A percentile compares a stretch with the other conserved stretches of the same genome.
These are phyloP conservation scores for Ananas comosus DNA, from an alignment of 176 grass and related monocot species.

Conservation along the genomic window DNA sequence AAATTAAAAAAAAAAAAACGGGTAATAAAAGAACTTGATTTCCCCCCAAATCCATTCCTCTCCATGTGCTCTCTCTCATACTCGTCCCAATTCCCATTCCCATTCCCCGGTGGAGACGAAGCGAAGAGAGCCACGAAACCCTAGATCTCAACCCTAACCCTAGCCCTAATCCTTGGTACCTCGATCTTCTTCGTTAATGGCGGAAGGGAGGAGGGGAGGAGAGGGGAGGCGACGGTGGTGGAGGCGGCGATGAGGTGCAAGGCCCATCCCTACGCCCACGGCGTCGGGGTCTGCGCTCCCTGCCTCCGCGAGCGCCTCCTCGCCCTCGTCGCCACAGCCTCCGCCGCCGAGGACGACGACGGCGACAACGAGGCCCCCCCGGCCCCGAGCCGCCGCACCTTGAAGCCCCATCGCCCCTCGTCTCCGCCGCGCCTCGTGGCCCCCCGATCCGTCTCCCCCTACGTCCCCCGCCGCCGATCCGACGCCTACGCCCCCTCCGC, in stretches of 20 bases:
- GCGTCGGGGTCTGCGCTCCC: constrained; percentile 59
- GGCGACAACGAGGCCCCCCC: neutral
- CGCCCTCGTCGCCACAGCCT: constrained; percentile 33
- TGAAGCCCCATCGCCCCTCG: constrained; percentile 1
- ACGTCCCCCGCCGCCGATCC: constrained; percentile 33
- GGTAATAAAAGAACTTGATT: no score
- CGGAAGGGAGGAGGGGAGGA: neutral
- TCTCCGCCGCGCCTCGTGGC: constrained; percentile 7
- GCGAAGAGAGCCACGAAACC: no score
- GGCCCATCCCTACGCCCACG: constrained; percentile 54
- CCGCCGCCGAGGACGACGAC: constrained; percentile 3
- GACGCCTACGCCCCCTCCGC: constrained; percentile 20
- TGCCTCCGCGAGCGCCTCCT: constrained; percentile 71
- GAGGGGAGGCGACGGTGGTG: constrained; percentile 1
- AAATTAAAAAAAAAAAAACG: no score
- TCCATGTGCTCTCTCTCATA: no score
- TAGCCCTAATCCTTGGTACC: neutral
- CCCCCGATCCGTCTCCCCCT: constrained; percentile 49
- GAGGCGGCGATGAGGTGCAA: constrained; percentile 58
- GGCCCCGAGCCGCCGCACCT: neutral
- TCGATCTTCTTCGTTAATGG: neutral
- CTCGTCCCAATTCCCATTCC: no score
- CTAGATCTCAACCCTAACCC: neutral
- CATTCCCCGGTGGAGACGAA: no score
- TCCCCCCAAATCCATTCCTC: no score